Conservation (phyloP, 805 yeast genomes). For the Tetrapisispora iriomotensis region DNA sequence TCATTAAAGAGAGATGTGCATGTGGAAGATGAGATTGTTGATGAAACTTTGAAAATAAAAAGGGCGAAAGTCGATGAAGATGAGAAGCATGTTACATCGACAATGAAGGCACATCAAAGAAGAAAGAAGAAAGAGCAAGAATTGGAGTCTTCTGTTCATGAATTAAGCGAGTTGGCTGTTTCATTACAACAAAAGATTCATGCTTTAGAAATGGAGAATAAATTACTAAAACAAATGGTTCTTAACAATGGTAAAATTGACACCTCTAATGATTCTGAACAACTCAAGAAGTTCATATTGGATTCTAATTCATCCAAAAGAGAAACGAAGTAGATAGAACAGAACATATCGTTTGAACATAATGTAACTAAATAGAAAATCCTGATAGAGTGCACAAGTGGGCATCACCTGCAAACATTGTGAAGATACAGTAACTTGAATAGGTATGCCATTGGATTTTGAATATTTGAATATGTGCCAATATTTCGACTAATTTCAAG, state of each 20-base stretch:
- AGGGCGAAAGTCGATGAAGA: not conserved
- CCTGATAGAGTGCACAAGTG: too few species aligned
- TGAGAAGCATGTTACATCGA: not conserved
- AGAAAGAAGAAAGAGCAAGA: slow-evolving; percentile 89
- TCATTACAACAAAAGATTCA: slow-evolving; percentile 63
- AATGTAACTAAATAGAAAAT: too few species aligned
- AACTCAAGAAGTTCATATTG: slow-evolving; percentile 26
- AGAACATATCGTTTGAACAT: too few species aligned
- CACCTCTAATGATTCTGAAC: slow-evolving; percentile 44
- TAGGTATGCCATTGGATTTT: too few species aligned
- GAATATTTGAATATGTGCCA: too few species aligned
- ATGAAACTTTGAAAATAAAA: not conserved
- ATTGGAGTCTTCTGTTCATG: slow-evolving; percentile 68
- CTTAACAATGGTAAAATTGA: slow-evolving; percentile 57
- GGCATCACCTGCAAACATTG: too few species aligned
- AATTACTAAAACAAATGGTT: slow-evolving; percentile 70
- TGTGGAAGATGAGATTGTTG: not conserved
- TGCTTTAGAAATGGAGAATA: slow-evolving; percentile 89
- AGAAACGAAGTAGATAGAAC: not conserved
- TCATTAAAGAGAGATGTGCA: not conserved
- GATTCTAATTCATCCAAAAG: slow-evolving; percentile 1
- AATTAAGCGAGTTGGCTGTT: slow-evolving; percentile 57
- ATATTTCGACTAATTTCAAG: too few species aligned
- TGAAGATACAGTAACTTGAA: too few species aligned
- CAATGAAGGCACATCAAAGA: slow-evolving; percentile 33